Evolutionary conservation across 805 yeast species (phyloP).

Genomic region (Grigorovia jiainica): DNA sequence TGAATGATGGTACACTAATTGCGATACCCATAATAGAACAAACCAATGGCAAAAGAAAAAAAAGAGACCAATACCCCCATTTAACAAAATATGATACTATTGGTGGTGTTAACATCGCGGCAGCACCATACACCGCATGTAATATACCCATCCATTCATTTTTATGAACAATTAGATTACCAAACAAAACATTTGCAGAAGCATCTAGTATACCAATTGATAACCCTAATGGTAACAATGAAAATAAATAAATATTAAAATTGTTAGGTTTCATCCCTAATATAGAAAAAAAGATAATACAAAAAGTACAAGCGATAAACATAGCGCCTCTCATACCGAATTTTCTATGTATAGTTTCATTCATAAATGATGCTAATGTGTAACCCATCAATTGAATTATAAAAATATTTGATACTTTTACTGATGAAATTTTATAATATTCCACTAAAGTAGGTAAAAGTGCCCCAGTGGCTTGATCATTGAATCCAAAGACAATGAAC

Average conservation of each 20-base stretch:
- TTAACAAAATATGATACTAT: constrained; percentile 38
- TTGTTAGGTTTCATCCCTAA: constrained; percentile 18
- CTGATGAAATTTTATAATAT: constrained; percentile 19
- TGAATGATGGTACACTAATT: constrained; percentile 36
- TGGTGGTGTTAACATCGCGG: constrained; percentile 64
- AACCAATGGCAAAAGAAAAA: constrained; percentile 28
- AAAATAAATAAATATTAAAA: constrained; percentile 16
- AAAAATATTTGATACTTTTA: constrained; percentile 24
- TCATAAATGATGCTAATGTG: constrained; percentile 21
- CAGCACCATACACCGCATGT: constrained; percentile 66
- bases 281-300: constrained; percentile 13
- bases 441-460: constrained; percentile 24
- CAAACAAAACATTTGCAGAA: constrained; percentile 26
- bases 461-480: constrained; percentile 29
- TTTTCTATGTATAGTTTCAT: constrained; percentile 20
- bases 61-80: constrained; percentile 23
- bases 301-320: constrained; percentile 11
- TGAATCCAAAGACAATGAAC: constrained; percentile 27
- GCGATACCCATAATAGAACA: constrained; percentile 28
- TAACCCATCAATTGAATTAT: constrained; percentile 25
- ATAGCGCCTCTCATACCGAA: constrained; percentile 26
- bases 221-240: constrained; percentile 27
- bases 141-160: constrained; percentile 50
- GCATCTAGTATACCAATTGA: constrained; percentile 28
- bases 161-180: constrained; percentile 33